Conservation (phyloP, 352 stramenopile genomes). For the Thraustochytrium striatum region DNA sequence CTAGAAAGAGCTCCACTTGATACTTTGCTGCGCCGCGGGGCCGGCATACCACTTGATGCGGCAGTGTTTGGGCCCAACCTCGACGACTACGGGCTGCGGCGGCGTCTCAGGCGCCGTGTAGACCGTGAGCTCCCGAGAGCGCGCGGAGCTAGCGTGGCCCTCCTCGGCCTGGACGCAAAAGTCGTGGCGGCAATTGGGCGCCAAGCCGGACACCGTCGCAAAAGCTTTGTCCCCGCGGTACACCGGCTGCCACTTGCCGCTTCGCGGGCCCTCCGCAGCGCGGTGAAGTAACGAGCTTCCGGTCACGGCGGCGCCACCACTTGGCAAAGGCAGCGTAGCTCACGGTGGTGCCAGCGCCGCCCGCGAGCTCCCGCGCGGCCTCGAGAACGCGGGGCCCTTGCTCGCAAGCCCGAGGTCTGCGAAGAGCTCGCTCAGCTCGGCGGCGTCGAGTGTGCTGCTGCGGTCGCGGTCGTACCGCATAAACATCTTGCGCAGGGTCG, state of each 20-base stretch:
- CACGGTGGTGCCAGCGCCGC: slow-evolving; percentile 71
- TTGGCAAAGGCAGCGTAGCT: slow-evolving; percentile 75
- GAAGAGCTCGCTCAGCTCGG: slow-evolving; percentile 72
- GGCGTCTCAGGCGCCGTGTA: slow-evolving; percentile 59
- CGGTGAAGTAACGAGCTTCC: slow-evolving; percentile 68
- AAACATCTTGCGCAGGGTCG: slow-evolving; percentile 51
- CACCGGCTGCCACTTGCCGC: slow-evolving; percentile 58
- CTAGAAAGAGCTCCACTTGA: slow-evolving; percentile 65
- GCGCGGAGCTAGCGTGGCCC: slow-evolving; percentile 66
- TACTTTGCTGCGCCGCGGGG: slow-evolving; percentile 65
- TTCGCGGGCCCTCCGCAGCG: not conserved
- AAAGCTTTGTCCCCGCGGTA: slow-evolving; percentile 66
- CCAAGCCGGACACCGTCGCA: slow-evolving; percentile 62
- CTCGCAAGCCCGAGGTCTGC: slow-evolving; percentile 73
- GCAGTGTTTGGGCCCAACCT: slow-evolving; percentile 60
- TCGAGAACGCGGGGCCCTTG: slow-evolving; percentile 69
- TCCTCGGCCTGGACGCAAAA: slow-evolving; percentile 74
- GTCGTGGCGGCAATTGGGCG: slow-evolving; percentile 73
- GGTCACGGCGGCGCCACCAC: slow-evolving; percentile 75
- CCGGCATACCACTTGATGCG: slow-evolving; percentile 74
- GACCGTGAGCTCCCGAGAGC: slow-evolving; percentile 70
- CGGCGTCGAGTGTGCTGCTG: slow-evolving; percentile 40
- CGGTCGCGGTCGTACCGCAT: slow-evolving; percentile 51
- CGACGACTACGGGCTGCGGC: slow-evolving; percentile 57
- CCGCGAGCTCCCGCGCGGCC: slow-evolving; percentile 76